Conservation (phyloP, 2,329 filamentous ascomycete genomes). For the Beauveria sp. region DNA sequence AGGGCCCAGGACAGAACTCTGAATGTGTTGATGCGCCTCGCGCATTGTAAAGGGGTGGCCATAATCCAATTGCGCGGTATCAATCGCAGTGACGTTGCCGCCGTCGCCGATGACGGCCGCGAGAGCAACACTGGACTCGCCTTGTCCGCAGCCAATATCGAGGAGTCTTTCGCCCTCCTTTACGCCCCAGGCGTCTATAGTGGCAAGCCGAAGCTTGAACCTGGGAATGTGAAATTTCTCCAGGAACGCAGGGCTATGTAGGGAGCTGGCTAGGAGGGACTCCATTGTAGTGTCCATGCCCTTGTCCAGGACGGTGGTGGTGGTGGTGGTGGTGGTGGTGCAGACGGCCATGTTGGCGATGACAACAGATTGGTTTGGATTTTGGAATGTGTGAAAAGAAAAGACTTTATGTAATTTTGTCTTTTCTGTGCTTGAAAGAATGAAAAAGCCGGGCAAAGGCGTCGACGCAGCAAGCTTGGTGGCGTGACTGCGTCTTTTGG, state of each 20-base stretch:
- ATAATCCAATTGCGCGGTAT: not conserved
- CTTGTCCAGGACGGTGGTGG: not conserved
- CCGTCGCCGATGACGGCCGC: not conserved
- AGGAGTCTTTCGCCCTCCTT: not conserved
- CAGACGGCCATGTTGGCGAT: not conserved
- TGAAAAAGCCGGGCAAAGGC: not conserved
- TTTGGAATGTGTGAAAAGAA: not conserved
- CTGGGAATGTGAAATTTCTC: not conserved
- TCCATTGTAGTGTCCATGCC: not conserved
- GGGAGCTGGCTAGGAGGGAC: not conserved
- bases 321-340: not conserved
- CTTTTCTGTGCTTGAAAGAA: not conserved
- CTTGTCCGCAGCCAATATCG: not conserved
- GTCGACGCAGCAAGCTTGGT: not conserved
- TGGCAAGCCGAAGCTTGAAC: not conserved
- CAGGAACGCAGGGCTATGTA: not conserved
- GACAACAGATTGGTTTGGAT: not conserved
- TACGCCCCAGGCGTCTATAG: not conserved
- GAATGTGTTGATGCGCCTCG: not conserved
- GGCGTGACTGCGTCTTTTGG: not conserved
- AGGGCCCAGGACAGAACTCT: not conserved
- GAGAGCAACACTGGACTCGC: not conserved
- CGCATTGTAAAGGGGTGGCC: not conserved
- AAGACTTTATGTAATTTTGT: not conserved
- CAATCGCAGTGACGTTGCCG: not conserved